Percentiles rank a stretch among this genome's conserved stretches.
Evolutionary conservation across 352 stramenopile genomes (phyloP).

Genomic region (Pythium brachiatum): DNA sequence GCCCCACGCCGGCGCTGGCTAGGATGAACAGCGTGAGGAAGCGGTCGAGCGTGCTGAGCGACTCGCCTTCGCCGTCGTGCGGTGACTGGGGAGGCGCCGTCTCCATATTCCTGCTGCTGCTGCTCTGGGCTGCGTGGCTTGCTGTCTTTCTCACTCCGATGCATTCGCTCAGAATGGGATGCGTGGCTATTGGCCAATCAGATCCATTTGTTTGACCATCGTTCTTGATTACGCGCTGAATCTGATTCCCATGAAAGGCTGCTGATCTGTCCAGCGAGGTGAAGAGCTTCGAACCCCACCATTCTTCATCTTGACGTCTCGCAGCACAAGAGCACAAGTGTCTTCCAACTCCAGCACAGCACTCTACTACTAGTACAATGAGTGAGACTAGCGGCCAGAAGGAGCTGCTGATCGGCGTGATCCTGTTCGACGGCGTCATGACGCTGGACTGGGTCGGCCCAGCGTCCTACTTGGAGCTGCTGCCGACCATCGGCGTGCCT

Average conservation of each 20-base stretch:
- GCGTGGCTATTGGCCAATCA: slow-evolving; percentile 14
- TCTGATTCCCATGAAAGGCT: not conserved
- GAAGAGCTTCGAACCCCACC: not conserved
- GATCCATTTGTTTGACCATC: not conserved
- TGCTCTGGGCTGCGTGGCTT: no score
- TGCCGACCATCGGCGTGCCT: slow-evolving; percentile 38
- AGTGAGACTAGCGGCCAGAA: not conserved
- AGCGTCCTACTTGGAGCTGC: slow-evolving; percentile 55
- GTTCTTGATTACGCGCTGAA: not conserved
- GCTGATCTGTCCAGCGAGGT: not conserved
- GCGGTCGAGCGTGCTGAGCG: slow-evolving; percentile 36
- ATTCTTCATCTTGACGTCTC: not conserved
- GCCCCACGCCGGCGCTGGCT: slow-evolving; percentile 29
- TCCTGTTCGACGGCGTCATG: slow-evolving; percentile 60
- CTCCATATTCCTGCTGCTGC: not conserved
- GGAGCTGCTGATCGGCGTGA: slow-evolving; percentile 43
- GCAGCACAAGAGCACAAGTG: not conserved
- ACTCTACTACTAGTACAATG: not conserved
- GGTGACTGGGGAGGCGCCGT: not conserved
- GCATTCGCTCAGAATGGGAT: slow-evolving; percentile 5
- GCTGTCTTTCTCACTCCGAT: not conserved
- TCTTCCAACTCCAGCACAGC: not conserved
- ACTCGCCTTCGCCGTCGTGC: not conserved
- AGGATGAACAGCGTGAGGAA: slow-evolving; percentile 57
- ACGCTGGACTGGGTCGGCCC: slow-evolving; percentile 60